Percentiles rank a stretch among this genome's conserved stretches.
Conservation (phyloP, 768 basidiomycete genomes). For the Pisolithus orientalis region DNA sequence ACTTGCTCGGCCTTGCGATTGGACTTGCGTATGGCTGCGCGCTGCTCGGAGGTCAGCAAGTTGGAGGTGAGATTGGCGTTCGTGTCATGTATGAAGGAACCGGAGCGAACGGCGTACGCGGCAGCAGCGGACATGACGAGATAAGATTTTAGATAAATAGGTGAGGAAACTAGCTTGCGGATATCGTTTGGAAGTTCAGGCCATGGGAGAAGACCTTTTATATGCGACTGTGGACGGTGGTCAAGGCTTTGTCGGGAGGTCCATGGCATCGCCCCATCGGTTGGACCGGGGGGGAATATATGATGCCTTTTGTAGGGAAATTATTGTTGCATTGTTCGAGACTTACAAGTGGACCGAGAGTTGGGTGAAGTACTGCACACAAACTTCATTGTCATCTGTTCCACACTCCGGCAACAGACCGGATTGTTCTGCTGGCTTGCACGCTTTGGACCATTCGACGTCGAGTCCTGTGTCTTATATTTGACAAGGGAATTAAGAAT, state of each 20-base stretch:
- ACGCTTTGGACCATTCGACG: too few species aligned
- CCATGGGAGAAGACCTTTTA: neutral
- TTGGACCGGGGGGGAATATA: too few species aligned
- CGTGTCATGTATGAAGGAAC: neutral
- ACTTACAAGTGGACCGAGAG: too few species aligned
- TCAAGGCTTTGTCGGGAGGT: neutral
- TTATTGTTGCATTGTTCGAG: too few species aligned
- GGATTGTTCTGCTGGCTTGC: too few species aligned
- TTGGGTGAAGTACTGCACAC: too few species aligned
- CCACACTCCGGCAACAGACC: too few species aligned
- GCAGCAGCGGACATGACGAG: conserved; percentile 2
- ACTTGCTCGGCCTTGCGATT: conserved; percentile 11
- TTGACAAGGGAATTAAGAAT: too few species aligned
- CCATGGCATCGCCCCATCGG: too few species aligned
- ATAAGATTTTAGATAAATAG: neutral
- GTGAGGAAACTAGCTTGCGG: neutral
- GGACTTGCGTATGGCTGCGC: conserved; percentile 7
- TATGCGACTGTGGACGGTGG: conserved; percentile 1
- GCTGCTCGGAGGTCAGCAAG: conserved; percentile 3
- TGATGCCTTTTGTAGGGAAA: too few species aligned
- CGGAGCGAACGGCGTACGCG: neutral
- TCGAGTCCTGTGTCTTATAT: too few species aligned
- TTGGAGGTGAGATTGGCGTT: conserved; percentile 1
- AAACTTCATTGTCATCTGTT: too few species aligned
- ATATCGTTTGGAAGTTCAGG: neutral